Conservation (phyloP, 768 basidiomycete species). For the Serendipita sp. region DNA sequence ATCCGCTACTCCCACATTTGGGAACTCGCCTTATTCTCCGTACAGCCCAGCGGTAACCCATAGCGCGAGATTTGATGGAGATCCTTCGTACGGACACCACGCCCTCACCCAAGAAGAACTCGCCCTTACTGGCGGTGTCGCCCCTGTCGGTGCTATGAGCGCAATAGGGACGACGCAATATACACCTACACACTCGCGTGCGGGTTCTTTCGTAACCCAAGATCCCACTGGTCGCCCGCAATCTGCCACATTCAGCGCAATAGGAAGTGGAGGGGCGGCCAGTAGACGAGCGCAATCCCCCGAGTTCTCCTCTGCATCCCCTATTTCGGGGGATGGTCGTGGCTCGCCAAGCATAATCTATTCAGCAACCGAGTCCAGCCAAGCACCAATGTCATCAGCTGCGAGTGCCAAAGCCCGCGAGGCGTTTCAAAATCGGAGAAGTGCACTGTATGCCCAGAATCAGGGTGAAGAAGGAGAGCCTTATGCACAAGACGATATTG, state of each 20-base stretch:
- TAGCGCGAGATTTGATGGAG: background rate
- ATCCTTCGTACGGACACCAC: background rate
- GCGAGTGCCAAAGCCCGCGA: constrained; percentile 2
- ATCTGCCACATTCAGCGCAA: background rate
- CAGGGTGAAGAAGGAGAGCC: background rate
- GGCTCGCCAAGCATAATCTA: background rate
- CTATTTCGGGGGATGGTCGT: background rate
- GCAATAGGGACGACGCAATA: background rate
- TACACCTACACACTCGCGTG: background rate
- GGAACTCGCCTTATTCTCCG: background rate
- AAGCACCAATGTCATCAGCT: background rate
- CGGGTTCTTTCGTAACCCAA: background rate
- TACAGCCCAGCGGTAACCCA: background rate
- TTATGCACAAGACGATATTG: background rate
- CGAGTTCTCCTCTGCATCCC: background rate
- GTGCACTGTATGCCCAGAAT: background rate
- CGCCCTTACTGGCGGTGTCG: background rate
- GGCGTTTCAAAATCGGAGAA: background rate
- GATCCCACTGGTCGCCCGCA: background rate
- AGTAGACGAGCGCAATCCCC: background rate
- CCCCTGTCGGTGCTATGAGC: too few relatives aligned
- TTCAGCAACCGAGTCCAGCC: background rate
- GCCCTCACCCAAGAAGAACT: background rate
- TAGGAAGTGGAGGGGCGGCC: background rate
- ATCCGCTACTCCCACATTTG: background rate